phyloP scores from a whole-genome alignment of 1,284 basidiomycete genomes.

The Tylopilus orsonianus region DNA sequence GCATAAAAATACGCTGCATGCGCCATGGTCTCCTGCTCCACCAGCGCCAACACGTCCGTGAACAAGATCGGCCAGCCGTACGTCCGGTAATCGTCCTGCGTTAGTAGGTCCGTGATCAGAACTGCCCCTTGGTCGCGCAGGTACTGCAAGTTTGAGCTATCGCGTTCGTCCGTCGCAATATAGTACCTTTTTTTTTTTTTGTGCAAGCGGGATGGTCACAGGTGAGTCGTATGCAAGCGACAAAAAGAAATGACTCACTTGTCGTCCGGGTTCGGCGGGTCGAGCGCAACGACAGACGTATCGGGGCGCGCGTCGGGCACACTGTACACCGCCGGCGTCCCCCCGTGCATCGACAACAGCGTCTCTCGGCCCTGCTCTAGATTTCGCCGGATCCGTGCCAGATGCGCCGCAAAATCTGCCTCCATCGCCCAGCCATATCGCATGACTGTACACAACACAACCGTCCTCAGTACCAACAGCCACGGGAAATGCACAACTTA shows the following conservation, averaged over 20 bases:
- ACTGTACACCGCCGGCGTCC: conserved; percentile 23
- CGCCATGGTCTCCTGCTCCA: conserved; percentile 44
- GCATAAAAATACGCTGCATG: conserved; percentile 45
- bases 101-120: conserved; percentile 43
- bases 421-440: conserved; percentile 39
- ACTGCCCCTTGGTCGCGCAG: conserved; percentile 39
- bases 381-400: conserved; percentile 37
- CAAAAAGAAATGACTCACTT: conserved; percentile 17
- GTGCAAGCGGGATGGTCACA: too few species aligned
- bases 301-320: conserved; percentile 30
- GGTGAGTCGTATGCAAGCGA: neutral
- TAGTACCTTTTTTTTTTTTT: too few species aligned
- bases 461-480: too few species aligned
- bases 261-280: conserved; percentile 28
- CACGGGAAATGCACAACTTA: conserved; percentile 25
- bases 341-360: conserved; percentile 26
- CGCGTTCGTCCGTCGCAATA: conserved; percentile 49
- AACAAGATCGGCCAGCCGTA: conserved; percentile 45
- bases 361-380: conserved; percentile 34
- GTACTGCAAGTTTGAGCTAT: conserved; percentile 34
- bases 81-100: conserved; percentile 38
- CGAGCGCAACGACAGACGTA: conserved; percentile 17
- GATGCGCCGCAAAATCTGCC: conserved; percentile 34
- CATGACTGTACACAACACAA: conserved; percentile 20
- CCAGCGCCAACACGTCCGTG: conserved; percentile 44